Percentiles rank a stretch among this genome's conserved stretches.
These are phyloP conservation scores for Phylloboletellus chloephorus DNA, from an alignment of 1,284 basidiomycete species.

Conservation along the genomic window DNA sequence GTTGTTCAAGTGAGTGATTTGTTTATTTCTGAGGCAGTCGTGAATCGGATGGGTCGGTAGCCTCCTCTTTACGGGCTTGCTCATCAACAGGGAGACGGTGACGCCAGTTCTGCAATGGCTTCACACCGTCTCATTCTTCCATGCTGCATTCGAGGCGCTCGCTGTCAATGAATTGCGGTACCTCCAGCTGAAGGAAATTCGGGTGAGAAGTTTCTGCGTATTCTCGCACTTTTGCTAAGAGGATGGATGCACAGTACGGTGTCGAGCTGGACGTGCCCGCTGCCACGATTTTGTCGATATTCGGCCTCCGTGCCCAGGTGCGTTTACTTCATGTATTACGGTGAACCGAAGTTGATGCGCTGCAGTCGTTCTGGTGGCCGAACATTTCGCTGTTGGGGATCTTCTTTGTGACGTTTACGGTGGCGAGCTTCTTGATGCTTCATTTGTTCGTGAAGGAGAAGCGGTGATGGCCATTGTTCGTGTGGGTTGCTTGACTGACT, in stretches of 20 bases:
- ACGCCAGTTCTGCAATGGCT: conserved; percentile 74
- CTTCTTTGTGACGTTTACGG: conserved; percentile 76
- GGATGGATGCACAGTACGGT: conserved; percentile 62
- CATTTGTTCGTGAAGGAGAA: conserved; percentile 89
- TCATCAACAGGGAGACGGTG: conserved; percentile 91
- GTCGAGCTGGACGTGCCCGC: conserved; percentile 92
- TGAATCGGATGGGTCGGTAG: conserved; percentile 38
- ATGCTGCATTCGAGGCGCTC: conserved; percentile 95
- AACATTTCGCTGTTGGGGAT: conserved; percentile 80
- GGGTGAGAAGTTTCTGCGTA: conserved; percentile 45
- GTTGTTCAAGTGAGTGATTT: conserved; percentile 85
- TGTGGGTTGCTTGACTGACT: too few species aligned
- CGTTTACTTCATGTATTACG: conserved; percentile 5
- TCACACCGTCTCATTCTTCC: conserved; percentile 93
- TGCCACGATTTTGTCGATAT: conserved; percentile 87
- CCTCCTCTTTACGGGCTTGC: conserved; percentile 88
- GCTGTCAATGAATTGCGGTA: conserved; percentile 94
- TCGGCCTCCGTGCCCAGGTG: conserved; percentile 82
- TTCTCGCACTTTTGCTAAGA: conserved; percentile 10
- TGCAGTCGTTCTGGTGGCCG: conserved; percentile 92
- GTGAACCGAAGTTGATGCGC: conserved; percentile 10
- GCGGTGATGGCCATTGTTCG: too few species aligned
- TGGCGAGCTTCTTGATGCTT: conserved; percentile 72
- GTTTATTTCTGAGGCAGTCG: not conserved
- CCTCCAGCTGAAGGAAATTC: conserved; percentile 85